A percentile compares a stretch with the other conserved stretches of the same genome.
phyloP scores from a whole-genome alignment of 305 asterid genomes.

The Solanum hybrid region DNA sequence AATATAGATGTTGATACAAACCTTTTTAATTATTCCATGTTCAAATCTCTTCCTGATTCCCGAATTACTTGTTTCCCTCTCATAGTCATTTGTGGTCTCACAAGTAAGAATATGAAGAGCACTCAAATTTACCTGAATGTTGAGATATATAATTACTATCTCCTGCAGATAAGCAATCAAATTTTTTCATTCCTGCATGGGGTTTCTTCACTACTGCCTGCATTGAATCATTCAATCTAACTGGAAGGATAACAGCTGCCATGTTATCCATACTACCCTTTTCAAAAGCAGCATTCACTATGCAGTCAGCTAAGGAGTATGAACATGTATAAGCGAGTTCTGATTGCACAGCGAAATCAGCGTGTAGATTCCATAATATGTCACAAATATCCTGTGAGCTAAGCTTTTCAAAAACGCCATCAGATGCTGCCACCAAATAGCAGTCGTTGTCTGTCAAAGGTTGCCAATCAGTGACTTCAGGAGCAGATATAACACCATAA shows the following conservation, averaged over 20 bases:
- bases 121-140: conserved; percentile 38
- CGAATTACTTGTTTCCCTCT: background rate
- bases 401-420: conserved; percentile 85
- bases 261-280: conserved; percentile 86
- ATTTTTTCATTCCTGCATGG: conserved; percentile 23
- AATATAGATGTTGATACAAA: background rate
- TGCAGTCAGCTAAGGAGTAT: conserved; percentile 74
- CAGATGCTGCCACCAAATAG: conserved; percentile 87
- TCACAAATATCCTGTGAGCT: conserved; percentile 88
- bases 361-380: conserved; percentile 58
- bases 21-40: background rate
- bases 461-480: conserved; percentile 97
- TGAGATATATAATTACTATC: conserved; percentile 35
- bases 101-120: conserved; percentile 6
- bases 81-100: background rate
- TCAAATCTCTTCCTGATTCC: background rate
- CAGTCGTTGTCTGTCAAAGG: conserved; percentile 73
- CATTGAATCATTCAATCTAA: conserved; percentile 28
- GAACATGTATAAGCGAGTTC: conserved; percentile 49
- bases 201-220: conserved; percentile 24
- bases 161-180: conserved; percentile 40
- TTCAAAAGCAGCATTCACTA: conserved; percentile 68
- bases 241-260: conserved; percentile 74
- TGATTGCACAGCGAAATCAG: conserved; percentile 27
- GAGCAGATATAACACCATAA: conserved; percentile 86